Conservation (phyloP, 805 yeast genomes). For the Teunomyces gatunensis region DNA sequence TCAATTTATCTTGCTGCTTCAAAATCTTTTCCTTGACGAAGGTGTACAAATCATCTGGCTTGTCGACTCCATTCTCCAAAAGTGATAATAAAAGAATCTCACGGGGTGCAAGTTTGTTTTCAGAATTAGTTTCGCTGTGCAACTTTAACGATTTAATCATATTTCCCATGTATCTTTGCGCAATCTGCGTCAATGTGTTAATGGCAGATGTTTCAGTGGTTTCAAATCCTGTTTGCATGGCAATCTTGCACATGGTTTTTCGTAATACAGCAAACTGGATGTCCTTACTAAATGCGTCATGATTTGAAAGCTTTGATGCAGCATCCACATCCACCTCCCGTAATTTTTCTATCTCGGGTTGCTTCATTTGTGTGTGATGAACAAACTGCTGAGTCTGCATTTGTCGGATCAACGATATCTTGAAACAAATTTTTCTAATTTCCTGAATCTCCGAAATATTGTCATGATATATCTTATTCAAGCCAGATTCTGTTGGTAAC, state of each 20-base stretch:
- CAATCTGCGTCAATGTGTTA: slow-evolving; percentile 75
- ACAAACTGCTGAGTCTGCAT: slow-evolving; percentile 82
- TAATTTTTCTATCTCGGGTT: slow-evolving; percentile 63
- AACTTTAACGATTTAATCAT: slow-evolving; percentile 67
- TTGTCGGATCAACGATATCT: slow-evolving; percentile 81
- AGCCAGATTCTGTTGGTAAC: slow-evolving; percentile 48
- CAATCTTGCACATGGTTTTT: slow-evolving; percentile 69
- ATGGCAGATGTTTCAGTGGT: slow-evolving; percentile 74
- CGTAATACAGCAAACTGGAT: slow-evolving; percentile 66
- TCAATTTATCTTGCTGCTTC: slow-evolving; percentile 66
- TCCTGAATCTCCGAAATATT: slow-evolving; percentile 84
- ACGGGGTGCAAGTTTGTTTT: slow-evolving; percentile 34
- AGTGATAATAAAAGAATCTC: slow-evolving; percentile 62
- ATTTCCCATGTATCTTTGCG: slow-evolving; percentile 76
- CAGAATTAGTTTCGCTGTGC: slow-evolving; percentile 63
- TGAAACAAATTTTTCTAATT: slow-evolving; percentile 82
- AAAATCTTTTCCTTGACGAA: slow-evolving; percentile 71
- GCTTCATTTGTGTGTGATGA: slow-evolving; percentile 69
- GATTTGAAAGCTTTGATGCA: slow-evolving; percentile 68
- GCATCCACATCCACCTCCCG: slow-evolving; percentile 79
- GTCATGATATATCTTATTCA: slow-evolving; percentile 55
- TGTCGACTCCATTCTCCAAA: slow-evolving; percentile 81
- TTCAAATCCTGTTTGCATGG: slow-evolving; percentile 93
- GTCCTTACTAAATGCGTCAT: slow-evolving; percentile 57
- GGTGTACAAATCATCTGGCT: slow-evolving; percentile 70